Conservation (phyloP, 2,329 filamentous ascomycete species). For the Colletotrichum lupini region DNA sequence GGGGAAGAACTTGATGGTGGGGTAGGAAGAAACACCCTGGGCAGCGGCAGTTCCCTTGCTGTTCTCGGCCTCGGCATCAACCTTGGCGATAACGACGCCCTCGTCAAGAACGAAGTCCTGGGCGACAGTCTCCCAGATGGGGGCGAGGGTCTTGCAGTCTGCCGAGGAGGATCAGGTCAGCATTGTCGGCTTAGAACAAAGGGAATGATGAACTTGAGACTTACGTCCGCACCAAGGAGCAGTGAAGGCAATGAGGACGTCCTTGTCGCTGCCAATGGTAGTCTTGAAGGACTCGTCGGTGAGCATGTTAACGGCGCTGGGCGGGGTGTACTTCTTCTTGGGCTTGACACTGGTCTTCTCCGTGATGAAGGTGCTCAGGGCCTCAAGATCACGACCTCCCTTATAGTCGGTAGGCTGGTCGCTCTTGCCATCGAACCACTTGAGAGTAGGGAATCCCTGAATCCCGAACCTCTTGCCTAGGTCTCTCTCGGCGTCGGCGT, state of each 20-base stretch:
- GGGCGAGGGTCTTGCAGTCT: conserved; percentile 98
- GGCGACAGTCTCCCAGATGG: conserved; percentile 89
- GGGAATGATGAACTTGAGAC: conserved; percentile 51
- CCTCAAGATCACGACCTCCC: conserved; percentile 88
- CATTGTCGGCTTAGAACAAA: neutral
- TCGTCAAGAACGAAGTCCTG: conserved; percentile 82
- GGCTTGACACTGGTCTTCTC: conserved; percentile 89
- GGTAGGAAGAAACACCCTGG: conserved; percentile 86
- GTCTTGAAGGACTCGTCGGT: conserved; percentile 83
- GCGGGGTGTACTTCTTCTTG: conserved; percentile 78
- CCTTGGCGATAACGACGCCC: conserved; percentile 89
- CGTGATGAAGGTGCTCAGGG: conserved; percentile 80
- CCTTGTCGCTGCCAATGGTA: conserved; percentile 84
- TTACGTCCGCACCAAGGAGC: conserved; percentile 98
- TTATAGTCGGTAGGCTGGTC: conserved; percentile 87
- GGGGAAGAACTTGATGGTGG: conserved; percentile 98
- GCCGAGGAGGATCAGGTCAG: conserved; percentile 32
- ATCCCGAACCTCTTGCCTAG: conserved; percentile 89
- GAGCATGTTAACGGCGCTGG: conserved; percentile 82
- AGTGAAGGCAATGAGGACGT: conserved; percentile 95
- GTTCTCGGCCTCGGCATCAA: conserved; percentile 91
- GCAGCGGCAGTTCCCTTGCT: conserved; percentile 81
- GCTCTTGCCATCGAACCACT: conserved; percentile 97
- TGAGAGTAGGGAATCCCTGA: conserved; percentile 95
- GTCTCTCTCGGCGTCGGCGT: conserved; percentile 88